Evolutionary conservation across 169 alveolate species (phyloP).

Genomic region (Amoebophrya sp.): DNA sequence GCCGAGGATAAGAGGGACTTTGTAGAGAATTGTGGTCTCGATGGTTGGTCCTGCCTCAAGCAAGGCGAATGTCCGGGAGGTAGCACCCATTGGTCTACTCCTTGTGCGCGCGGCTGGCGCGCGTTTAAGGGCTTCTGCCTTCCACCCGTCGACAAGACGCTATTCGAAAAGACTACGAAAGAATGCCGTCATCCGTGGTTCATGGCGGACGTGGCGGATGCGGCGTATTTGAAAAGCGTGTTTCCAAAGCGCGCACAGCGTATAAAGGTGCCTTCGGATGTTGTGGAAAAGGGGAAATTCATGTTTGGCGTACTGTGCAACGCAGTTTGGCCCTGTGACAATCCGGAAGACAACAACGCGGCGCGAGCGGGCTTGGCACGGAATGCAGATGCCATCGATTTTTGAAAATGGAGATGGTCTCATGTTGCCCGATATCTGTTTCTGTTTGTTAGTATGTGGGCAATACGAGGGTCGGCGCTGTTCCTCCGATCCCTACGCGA

Average conservation of each 20-base stretch:
- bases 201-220: neutral
- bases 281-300: neutral
- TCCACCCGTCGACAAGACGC: neutral
- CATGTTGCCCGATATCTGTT: no score
- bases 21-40: neutral
- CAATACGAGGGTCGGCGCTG: no score
- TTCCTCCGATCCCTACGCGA: no score
- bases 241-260: neutral
- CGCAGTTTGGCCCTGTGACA: neutral
- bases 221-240: neutral
- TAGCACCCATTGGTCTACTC: neutral
- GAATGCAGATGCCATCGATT: no score
- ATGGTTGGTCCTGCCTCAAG: neutral
- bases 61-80: neutral
- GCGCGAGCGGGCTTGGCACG: neutral
- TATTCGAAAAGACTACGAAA: neutral
- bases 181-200: slow-evolving; percentile 19
- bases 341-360: neutral
- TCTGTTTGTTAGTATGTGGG: no score
- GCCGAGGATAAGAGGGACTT: neutral
- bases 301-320: neutral
- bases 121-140: neutral
- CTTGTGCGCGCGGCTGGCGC: neutral
- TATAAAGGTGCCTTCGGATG: neutral
- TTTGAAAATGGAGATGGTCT: no score